These are phyloP conservation scores for Vaccinium darrowii DNA, from an alignment of 148 eudicot species.

Conservation along the genomic window DNA sequence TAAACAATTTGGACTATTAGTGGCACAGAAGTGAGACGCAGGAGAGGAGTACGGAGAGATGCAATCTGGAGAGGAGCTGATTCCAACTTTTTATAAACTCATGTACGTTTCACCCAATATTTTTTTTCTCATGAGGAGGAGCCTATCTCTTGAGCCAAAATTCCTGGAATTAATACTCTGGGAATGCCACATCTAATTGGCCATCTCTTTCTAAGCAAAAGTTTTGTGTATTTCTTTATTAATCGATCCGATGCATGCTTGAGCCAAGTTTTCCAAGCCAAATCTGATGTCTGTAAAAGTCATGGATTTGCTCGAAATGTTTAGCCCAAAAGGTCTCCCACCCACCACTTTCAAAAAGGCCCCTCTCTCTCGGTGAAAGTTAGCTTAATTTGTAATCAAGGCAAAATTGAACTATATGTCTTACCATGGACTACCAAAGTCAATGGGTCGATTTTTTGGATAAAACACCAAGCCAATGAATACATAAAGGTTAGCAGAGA, in stretches of 20 bases:
- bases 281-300: conserved; percentile 10
- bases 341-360: background rate
- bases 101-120: background rate
- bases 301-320: conserved; percentile 3
- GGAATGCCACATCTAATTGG: background rate
- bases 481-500: background rate
- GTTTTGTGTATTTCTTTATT: background rate
- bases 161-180: background rate
- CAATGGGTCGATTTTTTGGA: background rate
- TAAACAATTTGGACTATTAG: too few relatives aligned
- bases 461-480: background rate
- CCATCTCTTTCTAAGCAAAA: background rate
- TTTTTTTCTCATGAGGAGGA: background rate
- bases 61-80: too few relatives aligned
- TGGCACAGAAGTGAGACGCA: too few relatives aligned
- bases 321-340: background rate
- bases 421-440: background rate
- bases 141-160: background rate
- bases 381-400: background rate
- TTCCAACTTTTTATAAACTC: background rate
- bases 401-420: background rate
- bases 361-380: background rate
- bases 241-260: background rate
- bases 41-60: too few relatives aligned
- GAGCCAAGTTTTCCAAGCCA: background rate